Base-by-base conservation (phyloP, 163 green algal species). In the Chlorella variabilis region DNA sequence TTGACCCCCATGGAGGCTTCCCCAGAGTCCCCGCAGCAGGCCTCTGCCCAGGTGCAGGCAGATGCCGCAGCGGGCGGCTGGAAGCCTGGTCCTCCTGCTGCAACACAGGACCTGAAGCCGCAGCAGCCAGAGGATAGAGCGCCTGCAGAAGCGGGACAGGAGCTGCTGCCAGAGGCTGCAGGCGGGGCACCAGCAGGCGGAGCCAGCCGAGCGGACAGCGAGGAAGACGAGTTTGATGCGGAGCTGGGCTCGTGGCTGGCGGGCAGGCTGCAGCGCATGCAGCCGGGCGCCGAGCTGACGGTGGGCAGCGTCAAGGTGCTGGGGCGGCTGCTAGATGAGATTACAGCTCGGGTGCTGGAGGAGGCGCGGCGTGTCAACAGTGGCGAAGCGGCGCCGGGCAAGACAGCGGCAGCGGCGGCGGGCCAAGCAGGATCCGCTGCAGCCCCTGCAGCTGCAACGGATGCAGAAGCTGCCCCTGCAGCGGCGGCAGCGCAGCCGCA, bases 271-370 rank as follows among this genome's bases (percentile, higher is more conserved):
- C 58, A 71, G 39, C 75, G 75, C 39, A 34, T 81, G 75, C 75
- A 81, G 59, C 75, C 75, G 7, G 58, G 31, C 11, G 75, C 75
- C 6, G 75, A 81, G 58, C 75, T 81, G 5, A 61, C 42, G 2
- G 29, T 4, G 5, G 75, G 41, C 39, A 73, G 59, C 59, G 41
- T 87, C 2, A 67, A 76, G 34, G 71, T 71, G 63, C 73, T 89
- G 33, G 74, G 75, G 21, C 9, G 33, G 9, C 51, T 88, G 31
- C 75, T 89, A 27, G 74, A 89, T 29, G 42, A 68, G 27, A 62
- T 89, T 8, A 84, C 71, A 0, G 29, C n/a, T 4, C 65, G 71
- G 0, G 71, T 88, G 39, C 63, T 88, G 33, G 62, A 87, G 25
- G 84, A 81, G 39, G 84, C 84, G 25, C 80, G 62, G 20, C 38